Evolutionary conservation across 257 asterid genomes (phyloP).

Genomic region (Nicotiana paniculata): DNA sequence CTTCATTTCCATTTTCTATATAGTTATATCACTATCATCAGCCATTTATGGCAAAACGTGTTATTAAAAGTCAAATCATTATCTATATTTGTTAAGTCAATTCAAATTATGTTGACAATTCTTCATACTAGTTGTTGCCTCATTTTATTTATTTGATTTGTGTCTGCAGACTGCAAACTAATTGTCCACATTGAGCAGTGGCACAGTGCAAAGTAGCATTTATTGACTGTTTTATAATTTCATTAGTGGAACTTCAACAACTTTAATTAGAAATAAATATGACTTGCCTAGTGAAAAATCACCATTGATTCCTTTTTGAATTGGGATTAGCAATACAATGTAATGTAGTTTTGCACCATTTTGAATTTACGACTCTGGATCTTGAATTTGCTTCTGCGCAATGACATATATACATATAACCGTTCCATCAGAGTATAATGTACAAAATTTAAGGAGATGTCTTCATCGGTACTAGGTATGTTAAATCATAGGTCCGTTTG

Average conservation of each 20-base stretch:
- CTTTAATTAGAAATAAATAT: background rate
- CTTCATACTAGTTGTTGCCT: constrained; percentile 32
- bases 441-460: background rate
- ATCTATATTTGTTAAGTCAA: background rate
- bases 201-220: background rate
- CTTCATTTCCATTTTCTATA: background rate
- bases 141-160: background rate
- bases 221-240: background rate
- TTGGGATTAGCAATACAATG: too few relatives aligned
- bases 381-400: too few relatives aligned
- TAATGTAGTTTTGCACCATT: too few relatives aligned
- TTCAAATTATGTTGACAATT: constrained; percentile 32
- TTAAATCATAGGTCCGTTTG: background rate
- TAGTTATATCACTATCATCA: background rate
- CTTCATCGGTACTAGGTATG: background rate
- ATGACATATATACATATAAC: too few relatives aligned
- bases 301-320: background rate
- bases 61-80: background rate
- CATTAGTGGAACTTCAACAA: background rate
- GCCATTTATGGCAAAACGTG: background rate
- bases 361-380: too few relatives aligned
- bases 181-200: background rate
- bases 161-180: background rate
- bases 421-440: background rate
- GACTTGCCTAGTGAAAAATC: background rate